Conservation (phyloP, 2,329 filamentous ascomycete species). For the Balansia obtecta region DNA sequence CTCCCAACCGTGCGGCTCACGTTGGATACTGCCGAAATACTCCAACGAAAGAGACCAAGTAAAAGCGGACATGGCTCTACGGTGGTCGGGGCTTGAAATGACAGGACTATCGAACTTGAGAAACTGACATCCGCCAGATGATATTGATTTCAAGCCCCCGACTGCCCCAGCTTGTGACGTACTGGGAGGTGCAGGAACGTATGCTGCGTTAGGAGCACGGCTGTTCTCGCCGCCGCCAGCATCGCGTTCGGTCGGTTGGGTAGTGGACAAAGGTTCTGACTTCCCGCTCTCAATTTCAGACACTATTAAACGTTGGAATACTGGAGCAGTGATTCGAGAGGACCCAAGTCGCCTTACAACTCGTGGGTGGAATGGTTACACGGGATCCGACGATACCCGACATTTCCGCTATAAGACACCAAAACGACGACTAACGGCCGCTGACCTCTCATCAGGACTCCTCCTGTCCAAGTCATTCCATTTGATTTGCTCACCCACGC, state of each 20-base stretch:
- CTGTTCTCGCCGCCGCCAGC: slow-evolving; percentile 62
- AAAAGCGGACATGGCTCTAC: background rate
- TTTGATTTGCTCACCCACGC: slow-evolving; percentile 67
- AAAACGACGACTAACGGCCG: slow-evolving; percentile 67
- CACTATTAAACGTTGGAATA: slow-evolving; percentile 63
- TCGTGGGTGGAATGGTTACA: slow-evolving; percentile 85
- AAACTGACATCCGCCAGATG: slow-evolving; percentile 44
- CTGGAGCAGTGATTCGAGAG: slow-evolving; percentile 55
- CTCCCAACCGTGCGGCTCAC: background rate
- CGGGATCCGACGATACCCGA: slow-evolving; percentile 51
- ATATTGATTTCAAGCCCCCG: slow-evolving; percentile 73
- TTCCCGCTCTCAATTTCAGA: slow-evolving; percentile 58
- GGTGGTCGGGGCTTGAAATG: background rate
- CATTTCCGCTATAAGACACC: slow-evolving; percentile 82
- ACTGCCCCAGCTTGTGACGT: slow-evolving; percentile 59
- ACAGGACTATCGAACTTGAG: background rate
- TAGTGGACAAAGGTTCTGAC: slow-evolving; percentile 80
- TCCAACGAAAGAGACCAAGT: background rate
- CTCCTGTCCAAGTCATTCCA: slow-evolving; percentile 70
- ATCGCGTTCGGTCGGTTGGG: slow-evolving; percentile 68
- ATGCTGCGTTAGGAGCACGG: slow-evolving; percentile 76
- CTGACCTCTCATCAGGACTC: slow-evolving; percentile 53
- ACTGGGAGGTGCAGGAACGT: slow-evolving; percentile 81
- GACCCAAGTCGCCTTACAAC: slow-evolving; percentile 64
- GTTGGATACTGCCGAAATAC: background rate